Evolutionary conservation across 2,329 filamentous ascomycete species (phyloP).

Genomic region (Curvularia spicifera): DNA sequence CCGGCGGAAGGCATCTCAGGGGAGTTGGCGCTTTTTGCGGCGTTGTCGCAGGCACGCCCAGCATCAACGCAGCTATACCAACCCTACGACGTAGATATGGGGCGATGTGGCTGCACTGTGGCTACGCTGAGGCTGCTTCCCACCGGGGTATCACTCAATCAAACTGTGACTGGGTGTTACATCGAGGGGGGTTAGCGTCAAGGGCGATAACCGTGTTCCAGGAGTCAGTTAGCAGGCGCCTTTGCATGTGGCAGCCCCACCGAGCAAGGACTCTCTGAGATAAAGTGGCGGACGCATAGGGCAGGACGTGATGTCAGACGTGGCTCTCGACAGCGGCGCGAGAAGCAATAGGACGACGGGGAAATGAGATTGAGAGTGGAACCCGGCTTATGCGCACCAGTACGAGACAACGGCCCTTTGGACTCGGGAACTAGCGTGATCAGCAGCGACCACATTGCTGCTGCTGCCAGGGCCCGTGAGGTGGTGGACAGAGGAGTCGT

Average conservation of each 20-base stretch:
- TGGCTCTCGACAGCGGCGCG: background rate
- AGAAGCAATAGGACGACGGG: conserved; percentile 4
- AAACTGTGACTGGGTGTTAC: background rate
- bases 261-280: background rate
- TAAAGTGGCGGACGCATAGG: background rate
- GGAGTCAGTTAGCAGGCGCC: background rate
- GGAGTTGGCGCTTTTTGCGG: conserved; percentile 7
- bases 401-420: conserved; percentile 17
- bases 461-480: conserved; percentile 17
- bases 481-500: conserved; percentile 5
- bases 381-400: conserved; percentile 12
- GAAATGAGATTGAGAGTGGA: conserved; percentile 14
- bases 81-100: background rate
- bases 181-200: background rate
- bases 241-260: conserved; percentile 2
- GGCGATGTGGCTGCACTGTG: background rate
- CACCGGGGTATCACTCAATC: background rate
- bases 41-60: conserved; percentile 2
- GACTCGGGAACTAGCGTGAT: conserved; percentile 18
- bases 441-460: conserved; percentile 11
- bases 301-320: conserved; percentile 2
- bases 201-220: background rate
- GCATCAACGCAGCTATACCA: conserved; percentile 3
- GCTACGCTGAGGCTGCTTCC: background rate
- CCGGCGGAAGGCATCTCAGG: conserved; percentile 8